phyloP scores from a whole-genome alignment of 495 filamentous ascomycete genomes.

The Neurospora discreta region DNA sequence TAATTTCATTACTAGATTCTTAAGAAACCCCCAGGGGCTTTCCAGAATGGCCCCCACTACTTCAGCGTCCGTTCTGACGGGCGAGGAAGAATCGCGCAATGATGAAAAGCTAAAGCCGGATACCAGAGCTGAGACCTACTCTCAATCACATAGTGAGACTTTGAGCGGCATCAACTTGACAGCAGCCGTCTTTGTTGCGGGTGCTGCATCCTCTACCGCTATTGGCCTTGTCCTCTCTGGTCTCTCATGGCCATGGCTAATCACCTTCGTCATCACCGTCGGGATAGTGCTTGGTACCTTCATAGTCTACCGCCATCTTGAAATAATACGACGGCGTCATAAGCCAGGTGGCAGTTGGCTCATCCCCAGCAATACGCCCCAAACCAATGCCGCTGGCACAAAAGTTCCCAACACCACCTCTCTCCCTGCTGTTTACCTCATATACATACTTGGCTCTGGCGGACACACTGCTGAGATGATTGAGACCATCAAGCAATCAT shows the following conservation, averaged over 20 bases:
- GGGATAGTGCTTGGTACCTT: not conserved
- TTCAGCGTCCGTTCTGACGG: not conserved
- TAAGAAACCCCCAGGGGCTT: not conserved
- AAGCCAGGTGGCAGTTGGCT: not conserved
- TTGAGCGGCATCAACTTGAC: conserved; percentile 6
- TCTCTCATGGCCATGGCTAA: conserved; percentile 12
- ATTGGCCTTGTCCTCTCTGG: conserved; percentile 4
- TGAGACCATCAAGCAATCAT: conserved; percentile 50
- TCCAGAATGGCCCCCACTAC: not conserved
- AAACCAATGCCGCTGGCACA: not conserved
- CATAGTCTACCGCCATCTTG: not conserved
- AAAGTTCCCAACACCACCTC: conserved; percentile 11
- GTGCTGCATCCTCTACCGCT: not conserved
- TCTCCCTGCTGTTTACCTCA: conserved; percentile 48
- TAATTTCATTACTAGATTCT: not conserved
- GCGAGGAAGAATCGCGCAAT: not conserved
- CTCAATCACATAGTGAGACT: not conserved
- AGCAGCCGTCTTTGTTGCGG: conserved; percentile 6
- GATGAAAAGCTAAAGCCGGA: not conserved
- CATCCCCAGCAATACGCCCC: not conserved
- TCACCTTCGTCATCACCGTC: conserved; percentile 1
- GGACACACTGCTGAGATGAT: conserved; percentile 95
- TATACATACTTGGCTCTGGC: conserved; percentile 81
- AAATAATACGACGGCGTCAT: not conserved
- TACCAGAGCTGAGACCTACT: not conserved